A percentile compares a stretch with the other conserved stretches of the same genome.
phyloP scores from a whole-genome alignment of 768 basidiomycete species.

The Strobilomyces echinocephalus region DNA sequence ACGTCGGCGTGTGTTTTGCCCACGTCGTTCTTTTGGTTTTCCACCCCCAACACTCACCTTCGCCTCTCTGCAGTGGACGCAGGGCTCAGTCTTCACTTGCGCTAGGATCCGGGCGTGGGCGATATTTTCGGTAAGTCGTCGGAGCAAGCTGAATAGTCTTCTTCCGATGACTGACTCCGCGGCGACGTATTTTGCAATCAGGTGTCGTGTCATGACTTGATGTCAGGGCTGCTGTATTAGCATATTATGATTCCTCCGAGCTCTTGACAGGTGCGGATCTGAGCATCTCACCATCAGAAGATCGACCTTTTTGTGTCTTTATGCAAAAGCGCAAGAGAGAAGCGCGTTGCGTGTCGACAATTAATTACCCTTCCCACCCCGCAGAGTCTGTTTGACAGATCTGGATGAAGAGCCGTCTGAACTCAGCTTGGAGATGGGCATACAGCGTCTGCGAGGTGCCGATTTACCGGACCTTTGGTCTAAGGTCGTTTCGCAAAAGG shows the following conservation, averaged over 20 bases:
- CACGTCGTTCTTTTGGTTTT: conserved; percentile 1
- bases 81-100: background rate
- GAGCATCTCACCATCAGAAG: conserved; percentile 1
- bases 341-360: background rate
- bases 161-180: conserved; percentile 5
- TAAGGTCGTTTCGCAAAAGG: background rate
- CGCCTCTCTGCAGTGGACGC: background rate
- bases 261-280: background rate
- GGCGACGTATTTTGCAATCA: background rate
- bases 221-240: conserved; percentile 1
- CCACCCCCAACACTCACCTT: background rate
- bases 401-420: conserved; percentile 1
- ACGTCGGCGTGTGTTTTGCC: conserved; percentile 16
- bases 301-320: background rate
- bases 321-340: background rate
- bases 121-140: conserved; percentile 5
- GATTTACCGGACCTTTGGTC: background rate
- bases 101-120: conserved; percentile 8
- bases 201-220: background rate
- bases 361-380: conserved; percentile 1
- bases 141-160: conserved; percentile 6
- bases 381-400: conserved; percentile 1
- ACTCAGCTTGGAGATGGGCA: background rate
- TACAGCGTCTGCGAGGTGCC: background rate
- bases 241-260: background rate